These are phyloP conservation scores for Capsicum chinense DNA, from an alignment of 257 asterid genomes.

Conservation along the genomic window DNA sequence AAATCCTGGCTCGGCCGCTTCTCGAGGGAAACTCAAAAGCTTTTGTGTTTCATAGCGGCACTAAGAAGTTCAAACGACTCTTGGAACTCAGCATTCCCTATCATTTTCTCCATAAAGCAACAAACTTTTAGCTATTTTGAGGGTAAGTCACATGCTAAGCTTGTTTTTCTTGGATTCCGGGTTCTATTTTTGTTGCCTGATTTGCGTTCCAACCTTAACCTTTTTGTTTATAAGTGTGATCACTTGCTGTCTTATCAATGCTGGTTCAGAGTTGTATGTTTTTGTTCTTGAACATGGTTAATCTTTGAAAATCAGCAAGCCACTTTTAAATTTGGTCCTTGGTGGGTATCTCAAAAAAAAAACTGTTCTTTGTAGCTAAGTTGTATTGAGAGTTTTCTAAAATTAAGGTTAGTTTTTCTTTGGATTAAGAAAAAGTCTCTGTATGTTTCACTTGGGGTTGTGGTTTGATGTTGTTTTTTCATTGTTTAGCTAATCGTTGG, in stretches of 20 bases:
- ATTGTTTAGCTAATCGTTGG: background rate
- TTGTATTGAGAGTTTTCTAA: no score
- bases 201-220: no score
- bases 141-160: no score
- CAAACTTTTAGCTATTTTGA: no score
- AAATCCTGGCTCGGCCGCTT: no score
- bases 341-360: background rate
- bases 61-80: no score
- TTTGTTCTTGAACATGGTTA: background rate
- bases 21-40: no score
- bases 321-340: background rate
- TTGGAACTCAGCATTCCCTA: no score
- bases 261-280: background rate
- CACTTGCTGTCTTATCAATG: background rate
- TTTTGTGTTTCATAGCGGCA: no score
- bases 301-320: background rate
- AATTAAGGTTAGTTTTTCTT: slow-evolving; percentile 22
- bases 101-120: no score
- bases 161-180: no score
- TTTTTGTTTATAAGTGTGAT: background rate
- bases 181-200: no score
- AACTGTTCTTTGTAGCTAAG: background rate
- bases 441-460: background rate
- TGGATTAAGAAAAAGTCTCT: background rate
- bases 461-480: background rate